Percentiles rank a stretch among this genome's conserved stretches.
Evolutionary conservation across 768 basidiomycete species (phyloP).

Genomic region (Agrocybe praecox): DNA sequence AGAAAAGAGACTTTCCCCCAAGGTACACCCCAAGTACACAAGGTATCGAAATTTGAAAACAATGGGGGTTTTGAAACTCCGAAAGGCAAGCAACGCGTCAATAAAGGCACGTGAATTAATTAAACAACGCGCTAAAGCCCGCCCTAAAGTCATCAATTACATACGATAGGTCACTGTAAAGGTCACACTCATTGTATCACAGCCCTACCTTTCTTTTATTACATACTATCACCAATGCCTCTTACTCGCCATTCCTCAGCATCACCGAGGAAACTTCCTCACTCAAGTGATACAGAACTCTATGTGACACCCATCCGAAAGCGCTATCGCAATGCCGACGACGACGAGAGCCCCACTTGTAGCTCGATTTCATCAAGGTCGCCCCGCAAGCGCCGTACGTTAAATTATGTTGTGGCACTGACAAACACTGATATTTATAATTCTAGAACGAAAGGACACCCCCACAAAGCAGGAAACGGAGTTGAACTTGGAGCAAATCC

Average conservation of each 20-base stretch:
- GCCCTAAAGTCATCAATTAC: constrained; percentile 24
- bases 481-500: constrained; percentile 22
- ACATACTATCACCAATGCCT: constrained; percentile 18
- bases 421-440: background rate
- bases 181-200: constrained; percentile 5
- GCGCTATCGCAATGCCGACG: constrained; percentile 22
- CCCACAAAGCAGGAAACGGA: constrained; percentile 16
- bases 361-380: constrained; percentile 15
- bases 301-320: constrained; percentile 26
- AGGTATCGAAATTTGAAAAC: too few relatives aligned
- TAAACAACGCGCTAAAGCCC: constrained; percentile 24
- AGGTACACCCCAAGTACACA: too few relatives aligned
- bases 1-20: too few relatives aligned
- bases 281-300: constrained; percentile 33
- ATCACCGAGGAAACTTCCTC: constrained; percentile 24
- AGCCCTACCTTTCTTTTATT: constrained; percentile 4
- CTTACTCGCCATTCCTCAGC: constrained; percentile 13
- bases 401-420: background rate
- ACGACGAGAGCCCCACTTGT: constrained; percentile 18
- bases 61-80: background rate
- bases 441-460: constrained; percentile 15
- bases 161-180: constrained; percentile 3
- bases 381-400: constrained; percentile 29
- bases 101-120: constrained; percentile 11
- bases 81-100: background rate